Conservation (phyloP, 768 basidiomycete genomes). For the Boletellus ananiceps region DNA sequence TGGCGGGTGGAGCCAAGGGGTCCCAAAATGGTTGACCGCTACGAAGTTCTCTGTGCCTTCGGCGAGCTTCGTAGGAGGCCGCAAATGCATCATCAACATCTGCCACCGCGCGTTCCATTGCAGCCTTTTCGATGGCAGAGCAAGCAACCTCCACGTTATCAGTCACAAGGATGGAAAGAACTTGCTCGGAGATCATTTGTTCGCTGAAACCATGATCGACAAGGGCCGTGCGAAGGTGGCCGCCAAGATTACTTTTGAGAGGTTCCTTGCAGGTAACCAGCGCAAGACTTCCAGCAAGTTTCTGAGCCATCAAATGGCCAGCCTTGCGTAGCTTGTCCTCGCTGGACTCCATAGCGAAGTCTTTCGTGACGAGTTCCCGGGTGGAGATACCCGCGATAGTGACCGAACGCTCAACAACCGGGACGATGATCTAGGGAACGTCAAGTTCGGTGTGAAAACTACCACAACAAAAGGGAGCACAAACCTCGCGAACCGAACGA, state of each 20-base stretch:
- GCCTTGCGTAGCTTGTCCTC: constrained; percentile 89
- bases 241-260: constrained; percentile 84
- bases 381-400: constrained; percentile 98
- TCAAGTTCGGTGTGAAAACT: background rate
- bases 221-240: constrained; percentile 79
- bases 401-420: constrained; percentile 96
- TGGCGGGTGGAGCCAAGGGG: constrained; percentile 62
- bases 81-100: constrained; percentile 92
- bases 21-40: constrained; percentile 87
- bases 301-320: constrained; percentile 94
- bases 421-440: constrained; percentile 74
- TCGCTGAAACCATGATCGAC: constrained; percentile 88
- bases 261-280: constrained; percentile 98
- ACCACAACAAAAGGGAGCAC: constrained; percentile 4
- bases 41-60: constrained; percentile 82
- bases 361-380: constrained; percentile 90
- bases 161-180: constrained; percentile 71
- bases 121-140: constrained; percentile 91
- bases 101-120: constrained; percentile 90
- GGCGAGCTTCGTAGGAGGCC: constrained; percentile 74
- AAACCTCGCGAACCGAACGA: constrained; percentile 89
- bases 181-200: constrained; percentile 78
- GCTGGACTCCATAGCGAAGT: constrained; percentile 89
- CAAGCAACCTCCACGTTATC: constrained; percentile 95
- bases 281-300: constrained; percentile 92